Percentiles rank a stretch among this genome's conserved stretches.
Conservation (phyloP, 352 stramenopile genomes). For the Phytophthora podocarpi region DNA sequence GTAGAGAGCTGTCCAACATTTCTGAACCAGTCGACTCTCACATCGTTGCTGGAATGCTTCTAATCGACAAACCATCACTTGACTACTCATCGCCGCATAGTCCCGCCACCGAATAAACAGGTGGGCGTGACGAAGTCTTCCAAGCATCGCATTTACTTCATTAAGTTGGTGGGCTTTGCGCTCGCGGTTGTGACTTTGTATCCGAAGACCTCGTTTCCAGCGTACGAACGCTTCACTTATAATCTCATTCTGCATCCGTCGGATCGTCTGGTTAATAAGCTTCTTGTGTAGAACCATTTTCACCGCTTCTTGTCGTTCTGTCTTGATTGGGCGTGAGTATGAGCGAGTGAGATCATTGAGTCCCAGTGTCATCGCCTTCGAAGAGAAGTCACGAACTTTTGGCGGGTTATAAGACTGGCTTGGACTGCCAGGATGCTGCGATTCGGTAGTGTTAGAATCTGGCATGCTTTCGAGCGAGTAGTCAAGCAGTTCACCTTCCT, state of each 20-base stretch:
- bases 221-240: slow-evolving; percentile 46
- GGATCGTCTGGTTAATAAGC: slow-evolving; percentile 62
- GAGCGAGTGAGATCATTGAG: slow-evolving; percentile 27
- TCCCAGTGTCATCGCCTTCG: slow-evolving; percentile 16
- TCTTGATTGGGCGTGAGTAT: slow-evolving; percentile 8
- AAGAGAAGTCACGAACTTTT: slow-evolving; percentile 13
- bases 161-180: slow-evolving; percentile 37
- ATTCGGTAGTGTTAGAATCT: neutral
- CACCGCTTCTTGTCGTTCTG: slow-evolving; percentile 9
- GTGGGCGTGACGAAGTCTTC: slow-evolving; percentile 37
- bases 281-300: slow-evolving; percentile 58
- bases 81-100: slow-evolving; percentile 21
- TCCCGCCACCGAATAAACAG: slow-evolving; percentile 47
- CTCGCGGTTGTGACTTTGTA: slow-evolving; percentile 51
- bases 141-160: slow-evolving; percentile 20
- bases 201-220: slow-evolving; percentile 59
- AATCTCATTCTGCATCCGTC: slow-evolving; percentile 44
- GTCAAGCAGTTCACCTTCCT: neutral
- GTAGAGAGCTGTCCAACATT: slow-evolving; percentile 26
- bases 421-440: neutral
- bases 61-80: slow-evolving; percentile 45
- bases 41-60: slow-evolving; percentile 54
- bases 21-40: slow-evolving; percentile 15
- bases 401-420: slow-evolving; percentile 2
- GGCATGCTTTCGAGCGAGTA: slow-evolving; percentile 14